Conservation (phyloP, 345 rosid genomes). For the Firmiana major region DNA sequence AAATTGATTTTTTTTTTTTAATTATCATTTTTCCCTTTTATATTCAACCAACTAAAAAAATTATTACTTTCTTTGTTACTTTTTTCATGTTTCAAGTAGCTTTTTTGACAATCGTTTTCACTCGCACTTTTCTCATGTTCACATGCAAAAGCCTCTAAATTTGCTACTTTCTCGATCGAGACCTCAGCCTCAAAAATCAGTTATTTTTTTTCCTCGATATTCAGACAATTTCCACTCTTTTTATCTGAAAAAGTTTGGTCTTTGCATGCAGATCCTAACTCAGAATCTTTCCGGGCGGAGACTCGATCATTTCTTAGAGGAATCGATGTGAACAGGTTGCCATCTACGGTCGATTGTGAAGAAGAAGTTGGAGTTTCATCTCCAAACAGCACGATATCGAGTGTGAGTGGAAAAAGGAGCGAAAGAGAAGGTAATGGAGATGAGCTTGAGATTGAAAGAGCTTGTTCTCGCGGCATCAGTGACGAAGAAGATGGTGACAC, state of each 20-base stretch:
- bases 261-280: conserved; percentile 68
- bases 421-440: conserved; percentile 76
- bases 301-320: conserved; percentile 57
- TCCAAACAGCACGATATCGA: conserved; percentile 91
- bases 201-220: neutral
- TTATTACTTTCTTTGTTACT: conserved; percentile 1
- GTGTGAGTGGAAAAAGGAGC: conserved; percentile 84
- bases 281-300: conserved; percentile 47
- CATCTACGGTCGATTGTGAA: conserved; percentile 62
- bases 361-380: conserved; percentile 89
- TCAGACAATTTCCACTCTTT: neutral
- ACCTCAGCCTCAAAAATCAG: conserved; percentile 1
- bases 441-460: conserved; percentile 60
- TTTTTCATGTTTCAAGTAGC: neutral
- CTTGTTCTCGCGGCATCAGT: conserved; percentile 66
- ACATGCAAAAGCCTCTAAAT: neutral
- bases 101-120: conserved; percentile 15
- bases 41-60: neutral
- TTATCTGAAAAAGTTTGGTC: neutral
- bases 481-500: conserved; percentile 93
- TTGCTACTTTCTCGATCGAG: neutral
- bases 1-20: neutral
- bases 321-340: conserved; percentile 86
- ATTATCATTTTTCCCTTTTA: neutral
- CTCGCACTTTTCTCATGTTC: conserved; percentile 8